phyloP scores from a whole-genome alignment of 83 land plant species.

The Diphasiastrum complanatum region DNA sequence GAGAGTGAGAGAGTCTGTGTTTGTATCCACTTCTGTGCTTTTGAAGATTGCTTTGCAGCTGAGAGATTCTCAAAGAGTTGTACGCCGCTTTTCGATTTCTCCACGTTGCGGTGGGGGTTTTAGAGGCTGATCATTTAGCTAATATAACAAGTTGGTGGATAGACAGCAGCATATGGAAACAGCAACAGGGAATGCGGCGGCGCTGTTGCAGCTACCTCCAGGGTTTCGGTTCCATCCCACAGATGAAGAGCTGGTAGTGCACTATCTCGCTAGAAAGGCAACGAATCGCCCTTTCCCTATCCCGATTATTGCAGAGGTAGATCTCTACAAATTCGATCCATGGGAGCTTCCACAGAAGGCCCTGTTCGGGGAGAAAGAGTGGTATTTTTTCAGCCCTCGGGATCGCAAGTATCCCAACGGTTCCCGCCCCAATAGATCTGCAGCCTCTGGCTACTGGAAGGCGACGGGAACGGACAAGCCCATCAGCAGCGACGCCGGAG shows the following conservation, averaged over 20 bases:
- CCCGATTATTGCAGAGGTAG: conserved; percentile 40
- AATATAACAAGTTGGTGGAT: too few relatives aligned
- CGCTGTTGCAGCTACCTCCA: conserved; percentile 27
- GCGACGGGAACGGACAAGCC: conserved; percentile 47
- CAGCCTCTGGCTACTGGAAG: conserved; percentile 42
- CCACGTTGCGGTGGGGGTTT: too few relatives aligned
- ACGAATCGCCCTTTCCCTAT: conserved; percentile 27
- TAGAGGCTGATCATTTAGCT: too few relatives aligned
- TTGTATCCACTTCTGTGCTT: too few relatives aligned
- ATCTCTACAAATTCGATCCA: conserved; percentile 36
- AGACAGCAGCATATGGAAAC: too few relatives aligned
- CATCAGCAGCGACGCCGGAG: conserved; percentile 15
- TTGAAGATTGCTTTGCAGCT: too few relatives aligned
- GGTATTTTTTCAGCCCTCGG: conserved; percentile 45
- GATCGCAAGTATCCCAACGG: conserved; percentile 45
- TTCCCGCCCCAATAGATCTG: conserved; percentile 39
- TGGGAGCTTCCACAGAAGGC: conserved; percentile 50
- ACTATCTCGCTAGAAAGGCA: conserved; percentile 34
- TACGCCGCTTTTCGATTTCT: too few relatives aligned
- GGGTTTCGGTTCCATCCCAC: conserved; percentile 45
- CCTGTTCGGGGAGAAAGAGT: conserved; percentile 37
- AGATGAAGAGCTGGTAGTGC: conserved; percentile 37
- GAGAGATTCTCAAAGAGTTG: too few relatives aligned
- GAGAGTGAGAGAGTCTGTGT: too few relatives aligned
- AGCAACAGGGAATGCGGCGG: not conserved